Base-by-base conservation (phyloP, 2,329 filamentous ascomycete species). In the Colletotrichum australisinense region DNA sequence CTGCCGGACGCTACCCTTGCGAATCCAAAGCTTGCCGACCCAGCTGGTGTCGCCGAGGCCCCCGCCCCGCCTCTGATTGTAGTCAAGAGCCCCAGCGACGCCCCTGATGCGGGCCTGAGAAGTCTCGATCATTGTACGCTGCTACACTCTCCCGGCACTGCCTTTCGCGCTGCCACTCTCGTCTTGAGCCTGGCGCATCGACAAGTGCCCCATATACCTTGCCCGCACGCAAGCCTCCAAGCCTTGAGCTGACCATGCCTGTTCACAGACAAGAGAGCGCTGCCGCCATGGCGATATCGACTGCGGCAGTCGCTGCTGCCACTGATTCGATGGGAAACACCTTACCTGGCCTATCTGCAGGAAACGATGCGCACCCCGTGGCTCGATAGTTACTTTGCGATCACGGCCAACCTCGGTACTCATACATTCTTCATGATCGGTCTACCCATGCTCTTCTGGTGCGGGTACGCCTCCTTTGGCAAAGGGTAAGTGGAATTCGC, bases 391-490 rank as follows among this genome's bases (percentile, higher is more conserved):
- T 99, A 98, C 86, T 99, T 99, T 84, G 96, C 97, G 63, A 94
- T 97, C 76, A 97, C 95, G 0, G 97, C 97, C 75, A 99, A 98
- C 83, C 90, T 98, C 68, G 95, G 97, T 76, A 99, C 97, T 0
- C 97, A 99, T 84, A 99, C 97, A 0, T 98, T 98, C 86, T 99
- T 98, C 87, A 98, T 98, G 95, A 89, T 98, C 77, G 93, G 95
- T 72, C 86, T 99, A 79, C 97, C 97, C 6, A 94, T 98, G 76
- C 89, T 98, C 77, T 98, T 98, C 86, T 99, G 97, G 97, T 98
- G 95, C 79, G 96, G 96, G 67, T 94, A 95, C 83, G 92, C 93
- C 56, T 92, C 89, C 75, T 90, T 97, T 76, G 97, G 95, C 68
- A 93, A 97, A 86, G 95, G 93, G 94, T 97, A 91, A 78, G 92